Percentiles rank a stretch among this genome's conserved stretches.
Evolutionary conservation across 1,284 basidiomycete genomes (phyloP).

Genomic region (Tremellales sp.): DNA sequence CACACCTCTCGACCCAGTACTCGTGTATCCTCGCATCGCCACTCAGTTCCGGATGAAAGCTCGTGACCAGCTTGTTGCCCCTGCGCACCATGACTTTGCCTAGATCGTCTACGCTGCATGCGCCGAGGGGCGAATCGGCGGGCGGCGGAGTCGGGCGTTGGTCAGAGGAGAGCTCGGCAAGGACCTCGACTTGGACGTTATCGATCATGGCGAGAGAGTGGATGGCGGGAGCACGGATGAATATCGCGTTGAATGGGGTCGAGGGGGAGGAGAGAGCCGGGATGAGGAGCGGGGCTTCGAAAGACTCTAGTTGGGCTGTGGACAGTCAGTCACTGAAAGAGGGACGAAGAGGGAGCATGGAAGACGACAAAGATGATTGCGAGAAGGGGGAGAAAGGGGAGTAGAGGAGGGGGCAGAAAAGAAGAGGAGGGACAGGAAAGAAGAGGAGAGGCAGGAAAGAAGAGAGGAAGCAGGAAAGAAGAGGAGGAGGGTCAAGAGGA

Average conservation of each 20-base stretch:
- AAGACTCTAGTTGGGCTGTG: constrained; percentile 66
- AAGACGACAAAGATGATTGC: not conserved
- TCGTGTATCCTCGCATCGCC: constrained; percentile 84
- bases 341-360: not conserved
- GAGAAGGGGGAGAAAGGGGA: no score
- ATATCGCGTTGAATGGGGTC: constrained; percentile 75
- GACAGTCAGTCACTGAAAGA: not conserved
- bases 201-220: constrained; percentile 20
- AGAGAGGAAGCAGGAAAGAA: no score
- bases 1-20: constrained; percentile 44
- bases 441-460: no score
- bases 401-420: no score
- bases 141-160: constrained; percentile 55
- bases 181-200: constrained; percentile 50
- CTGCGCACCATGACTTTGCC: constrained; percentile 82
- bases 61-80: constrained; percentile 78
- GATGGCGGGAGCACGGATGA: constrained; percentile 80
- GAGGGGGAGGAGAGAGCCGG: constrained; percentile 61
- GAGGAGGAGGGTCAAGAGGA: no score
- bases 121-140: constrained; percentile 36
- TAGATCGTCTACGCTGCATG: constrained; percentile 50
- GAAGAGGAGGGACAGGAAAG: no score
- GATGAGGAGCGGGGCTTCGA: constrained; percentile 72
- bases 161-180: constrained; percentile 62
- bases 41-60: constrained; percentile 93